A percentile compares a stretch with the other conserved stretches of the same genome.
phyloP scores from a whole-genome alignment of 2,329 filamentous ascomycete genomes.

The Akanthomyces lecanii region DNA sequence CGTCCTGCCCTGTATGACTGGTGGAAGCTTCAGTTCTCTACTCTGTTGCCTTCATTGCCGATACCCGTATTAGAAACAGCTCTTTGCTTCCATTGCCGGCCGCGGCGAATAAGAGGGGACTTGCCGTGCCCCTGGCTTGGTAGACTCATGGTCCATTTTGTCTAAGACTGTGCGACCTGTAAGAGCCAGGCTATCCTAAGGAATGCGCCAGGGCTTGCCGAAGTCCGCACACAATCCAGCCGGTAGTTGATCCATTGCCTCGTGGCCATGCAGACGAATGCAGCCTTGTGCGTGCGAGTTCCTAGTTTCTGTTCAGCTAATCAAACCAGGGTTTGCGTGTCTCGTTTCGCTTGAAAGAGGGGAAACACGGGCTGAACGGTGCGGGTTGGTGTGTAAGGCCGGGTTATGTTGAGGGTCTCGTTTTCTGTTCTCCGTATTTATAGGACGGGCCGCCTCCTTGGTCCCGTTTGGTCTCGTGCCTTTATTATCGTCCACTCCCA shows the following conservation, averaged over 20 bases:
- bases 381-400: background rate
- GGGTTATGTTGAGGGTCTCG: background rate
- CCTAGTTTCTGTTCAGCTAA: constrained; percentile 12
- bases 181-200: background rate
- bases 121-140: background rate
- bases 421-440: background rate
- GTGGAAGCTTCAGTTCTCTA: background rate
- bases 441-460: background rate
- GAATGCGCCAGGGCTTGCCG: constrained; percentile 7
- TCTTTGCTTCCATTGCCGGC: background rate
- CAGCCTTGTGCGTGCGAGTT: constrained; percentile 16
- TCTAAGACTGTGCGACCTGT: background rate
- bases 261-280: constrained; percentile 4
- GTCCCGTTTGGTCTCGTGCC: no score
- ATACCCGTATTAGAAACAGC: background rate
- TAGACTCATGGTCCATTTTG: background rate
- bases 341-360: background rate
- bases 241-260: background rate
- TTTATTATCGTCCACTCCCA: background rate
- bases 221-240: constrained; percentile 12
- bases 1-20: background rate
- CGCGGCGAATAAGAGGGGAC: background rate
- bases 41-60: background rate
- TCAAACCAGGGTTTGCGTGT: background rate
- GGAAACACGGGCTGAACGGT: background rate